Conservation (phyloP, 345 rosid genomes). For the Clausena lansium region DNA sequence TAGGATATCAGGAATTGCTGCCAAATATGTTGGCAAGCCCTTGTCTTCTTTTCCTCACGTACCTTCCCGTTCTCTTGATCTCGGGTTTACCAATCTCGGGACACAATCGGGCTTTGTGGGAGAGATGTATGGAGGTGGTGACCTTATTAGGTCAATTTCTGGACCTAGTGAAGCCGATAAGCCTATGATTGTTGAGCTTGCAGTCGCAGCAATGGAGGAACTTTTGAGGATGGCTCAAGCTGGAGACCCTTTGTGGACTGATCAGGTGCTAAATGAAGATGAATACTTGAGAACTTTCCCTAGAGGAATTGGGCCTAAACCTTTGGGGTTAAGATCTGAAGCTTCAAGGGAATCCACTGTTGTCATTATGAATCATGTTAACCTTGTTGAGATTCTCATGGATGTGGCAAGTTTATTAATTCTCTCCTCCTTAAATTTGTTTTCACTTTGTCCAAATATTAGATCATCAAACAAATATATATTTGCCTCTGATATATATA, state of each 20-base stretch:
- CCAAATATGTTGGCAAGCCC: constrained; percentile 83
- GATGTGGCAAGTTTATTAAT: constrained; percentile 57
- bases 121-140: constrained; percentile 69
- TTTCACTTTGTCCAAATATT: background rate
- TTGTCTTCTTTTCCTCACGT: constrained; percentile 45
- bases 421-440: background rate
- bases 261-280: constrained; percentile 66
- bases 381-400: constrained; percentile 92
- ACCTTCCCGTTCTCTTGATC: constrained; percentile 52
- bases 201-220: constrained; percentile 97
- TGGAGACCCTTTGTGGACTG: constrained; percentile 77
- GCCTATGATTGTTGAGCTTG: constrained; percentile 87
- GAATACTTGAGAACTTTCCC: constrained; percentile 81
- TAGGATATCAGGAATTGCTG: constrained; percentile 78
- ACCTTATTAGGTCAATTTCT: constrained; percentile 51
- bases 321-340: constrained; percentile 71
- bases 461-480: no score
- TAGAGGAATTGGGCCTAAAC: constrained; percentile 77
- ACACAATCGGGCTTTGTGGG: constrained; percentile 60
- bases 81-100: constrained; percentile 50
- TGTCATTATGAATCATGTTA: constrained; percentile 79
- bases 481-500: background rate
- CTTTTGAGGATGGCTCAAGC: constrained; percentile 79
- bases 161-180: constrained; percentile 81
- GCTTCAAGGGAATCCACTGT: constrained; percentile 84